Base-by-base conservation (phyloP, 352 stramenopile species). In the Globisporangium splendens region DNA sequence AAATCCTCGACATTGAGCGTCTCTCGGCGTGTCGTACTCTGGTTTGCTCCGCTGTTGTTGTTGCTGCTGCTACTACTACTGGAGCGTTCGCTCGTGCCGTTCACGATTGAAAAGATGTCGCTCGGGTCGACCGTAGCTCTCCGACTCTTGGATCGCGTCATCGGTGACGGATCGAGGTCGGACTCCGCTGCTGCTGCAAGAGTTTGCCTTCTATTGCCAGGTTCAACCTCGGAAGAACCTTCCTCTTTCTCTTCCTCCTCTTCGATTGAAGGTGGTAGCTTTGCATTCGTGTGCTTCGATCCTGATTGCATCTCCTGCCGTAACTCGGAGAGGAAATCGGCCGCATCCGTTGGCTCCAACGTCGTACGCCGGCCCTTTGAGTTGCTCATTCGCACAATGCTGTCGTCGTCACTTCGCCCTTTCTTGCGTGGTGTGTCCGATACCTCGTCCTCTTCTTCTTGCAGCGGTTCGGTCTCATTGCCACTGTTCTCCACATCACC, bases 1-100 rank as follows among this genome's bases (percentile, higher is more conserved):
- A 88, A 60, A 21, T 72, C 78, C n/a, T 69, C 68, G 11, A 79
- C 66, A 12, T 83, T 73, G 50, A 91, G 84, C 0, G 82, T 89
- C 33, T 86, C 75, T 42, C 81, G 78, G 38, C 79, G 79, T 12
- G 42, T 44, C 28, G 28, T 35, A 10, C 28, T 46, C 21, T 35
- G 53, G 15, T 33, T 53, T n/a, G 58, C 50, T 14, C 62, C 46
- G 38, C 62, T 35, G 31, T 64, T 50, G 4, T 20, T 54, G 2
- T 6, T 39, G 2, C 18, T 39, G 15, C n/a, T n/a, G 14, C 38
- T 43, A 0, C 14, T n/a, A 31, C 24, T 42, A 13, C 18, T 22
- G 5, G 15, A 44, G 12, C 21, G 18, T 20, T 56, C 17, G 50
- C 56, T 20, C 56, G 49, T 43, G 5, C 35, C 59, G 31, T 62